Percentiles rank a stretch among this genome's conserved stretches.
Conservation (phyloP, 257 asterid genomes). For the Solanum megistacrolobum region DNA sequence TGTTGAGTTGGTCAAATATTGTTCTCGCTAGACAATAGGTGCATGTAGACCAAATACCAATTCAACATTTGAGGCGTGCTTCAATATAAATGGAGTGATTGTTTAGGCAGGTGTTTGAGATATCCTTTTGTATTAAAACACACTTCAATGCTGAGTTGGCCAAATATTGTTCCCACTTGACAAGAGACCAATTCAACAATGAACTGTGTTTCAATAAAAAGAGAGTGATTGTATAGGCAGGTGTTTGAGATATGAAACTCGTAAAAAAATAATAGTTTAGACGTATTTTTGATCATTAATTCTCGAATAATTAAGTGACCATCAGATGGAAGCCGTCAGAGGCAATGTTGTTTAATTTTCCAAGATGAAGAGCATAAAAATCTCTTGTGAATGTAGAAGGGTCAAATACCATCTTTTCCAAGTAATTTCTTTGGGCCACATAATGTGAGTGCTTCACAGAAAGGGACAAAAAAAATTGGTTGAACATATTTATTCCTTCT, state of each 20-base stretch:
- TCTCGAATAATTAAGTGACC: not conserved
- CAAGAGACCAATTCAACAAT: not conserved
- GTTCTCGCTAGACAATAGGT: not conserved
- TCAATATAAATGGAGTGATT: not conserved
- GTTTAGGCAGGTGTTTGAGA: not conserved
- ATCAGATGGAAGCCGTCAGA: not conserved
- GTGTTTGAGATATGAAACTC: not conserved
- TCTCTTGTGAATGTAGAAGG: not conserved
- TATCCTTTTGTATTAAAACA: not conserved
- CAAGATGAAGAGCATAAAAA: not conserved
- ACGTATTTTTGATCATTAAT: not conserved
- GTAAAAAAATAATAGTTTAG: too few relatives aligned
- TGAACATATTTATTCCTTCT: not conserved
- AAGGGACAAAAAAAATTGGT: not conserved
- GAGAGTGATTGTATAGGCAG: not conserved
- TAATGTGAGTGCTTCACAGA: not conserved
- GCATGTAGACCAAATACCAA: not conserved
- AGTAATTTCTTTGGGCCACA: not conserved
- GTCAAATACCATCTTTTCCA: not conserved
- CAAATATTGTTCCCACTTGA: not conserved
- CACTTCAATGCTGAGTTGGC: not conserved
- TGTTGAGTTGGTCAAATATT: too few relatives aligned
- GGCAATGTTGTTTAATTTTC: not conserved
- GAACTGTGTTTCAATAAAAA: not conserved
- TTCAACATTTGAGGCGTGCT: not conserved